Evolutionary conservation across 106 monocot genomes (phyloP).

Genomic region (Phalaenopsis aphrodite): DNA sequence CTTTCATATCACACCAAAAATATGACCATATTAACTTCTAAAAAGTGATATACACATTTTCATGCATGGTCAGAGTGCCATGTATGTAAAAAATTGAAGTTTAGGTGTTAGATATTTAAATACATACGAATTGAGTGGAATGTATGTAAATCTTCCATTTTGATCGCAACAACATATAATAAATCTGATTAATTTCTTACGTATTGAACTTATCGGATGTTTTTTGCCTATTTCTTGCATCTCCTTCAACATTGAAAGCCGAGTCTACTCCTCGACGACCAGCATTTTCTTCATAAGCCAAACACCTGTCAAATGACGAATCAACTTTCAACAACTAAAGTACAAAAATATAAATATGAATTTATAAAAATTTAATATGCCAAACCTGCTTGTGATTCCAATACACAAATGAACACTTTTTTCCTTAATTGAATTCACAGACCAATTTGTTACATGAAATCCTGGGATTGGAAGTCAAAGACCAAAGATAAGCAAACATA

Average conservation of each 20-base stretch:
- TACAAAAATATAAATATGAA: neutral
- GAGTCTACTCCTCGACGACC: neutral
- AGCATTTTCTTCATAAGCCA: neutral
- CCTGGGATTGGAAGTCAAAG: slow-evolving; percentile 3
- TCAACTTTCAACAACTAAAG: neutral
- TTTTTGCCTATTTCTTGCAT: slow-evolving; percentile 6
- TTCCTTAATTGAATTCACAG: neutral
- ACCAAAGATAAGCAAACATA: neutral
- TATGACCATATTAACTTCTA: too few species aligned
- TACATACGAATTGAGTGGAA: too few species aligned
- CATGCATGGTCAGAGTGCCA: too few species aligned
- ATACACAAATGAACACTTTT: neutral
- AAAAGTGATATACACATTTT: too few species aligned
- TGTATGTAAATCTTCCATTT: too few species aligned
- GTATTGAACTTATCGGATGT: slow-evolving; percentile 2
- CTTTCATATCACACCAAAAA: too few species aligned
- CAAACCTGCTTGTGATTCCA: slow-evolving; percentile 4
- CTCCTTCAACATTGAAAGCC: neutral
- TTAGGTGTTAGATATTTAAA: too few species aligned
- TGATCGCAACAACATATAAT: neutral
- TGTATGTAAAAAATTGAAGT: too few species aligned
- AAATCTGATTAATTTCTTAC: slow-evolving; percentile 3
- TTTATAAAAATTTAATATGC: neutral
- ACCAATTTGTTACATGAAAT: neutral
- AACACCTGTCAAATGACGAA: neutral